Conservation (phyloP, 768 basidiomycete genomes). For the Thelephora aurantiotincta region DNA sequence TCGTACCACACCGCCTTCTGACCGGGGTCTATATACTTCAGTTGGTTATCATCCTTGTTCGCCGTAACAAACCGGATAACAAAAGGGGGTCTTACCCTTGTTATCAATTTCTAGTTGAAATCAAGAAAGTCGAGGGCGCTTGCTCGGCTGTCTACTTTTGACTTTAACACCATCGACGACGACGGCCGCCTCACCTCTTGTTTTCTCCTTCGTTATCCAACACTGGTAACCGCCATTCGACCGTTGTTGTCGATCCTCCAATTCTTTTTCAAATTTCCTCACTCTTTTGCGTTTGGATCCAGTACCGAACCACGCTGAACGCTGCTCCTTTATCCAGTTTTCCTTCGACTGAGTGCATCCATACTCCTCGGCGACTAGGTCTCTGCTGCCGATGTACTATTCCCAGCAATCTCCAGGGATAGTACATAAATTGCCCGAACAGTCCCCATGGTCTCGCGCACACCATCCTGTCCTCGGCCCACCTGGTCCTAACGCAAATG, state of each 20-base stretch:
- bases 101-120: too few species aligned
- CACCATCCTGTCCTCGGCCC: conserved; percentile 43
- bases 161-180: background rate
- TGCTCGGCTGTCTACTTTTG: background rate
- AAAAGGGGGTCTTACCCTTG: too few species aligned
- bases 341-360: too few species aligned
- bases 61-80: too few species aligned
- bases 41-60: conserved; percentile 6
- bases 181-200: conserved; percentile 9
- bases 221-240: background rate
- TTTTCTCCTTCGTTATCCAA: background rate
- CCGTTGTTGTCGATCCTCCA: background rate
- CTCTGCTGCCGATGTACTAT: conserved; percentile 49
- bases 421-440: conserved; percentile 65
- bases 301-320: background rate
- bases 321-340: too few species aligned
- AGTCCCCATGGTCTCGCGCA: conserved; percentile 51
- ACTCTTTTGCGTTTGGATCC: conserved; percentile 1
- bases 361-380: too few species aligned
- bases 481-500: conserved; percentile 20
- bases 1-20: background rate
- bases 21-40: conserved; percentile 6
- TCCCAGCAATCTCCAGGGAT: conserved; percentile 75
- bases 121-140: conserved; percentile 9
- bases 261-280: background rate